A percentile compares a stretch with the other conserved stretches of the same genome.
Evolutionary conservation across 345 rosid species (phyloP).

Genomic region (Pugionium dolabratum): DNA sequence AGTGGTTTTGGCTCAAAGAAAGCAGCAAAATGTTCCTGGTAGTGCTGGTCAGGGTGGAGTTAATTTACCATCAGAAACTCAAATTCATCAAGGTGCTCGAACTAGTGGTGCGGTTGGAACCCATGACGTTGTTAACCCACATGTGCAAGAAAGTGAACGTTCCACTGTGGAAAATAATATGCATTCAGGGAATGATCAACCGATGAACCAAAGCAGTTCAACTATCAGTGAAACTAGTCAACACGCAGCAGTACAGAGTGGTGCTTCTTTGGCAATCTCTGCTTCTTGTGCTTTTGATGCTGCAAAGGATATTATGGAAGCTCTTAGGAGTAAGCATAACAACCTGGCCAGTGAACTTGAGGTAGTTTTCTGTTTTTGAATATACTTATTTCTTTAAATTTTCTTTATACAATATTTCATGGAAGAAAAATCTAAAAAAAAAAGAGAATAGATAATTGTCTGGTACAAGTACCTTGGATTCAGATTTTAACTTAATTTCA

Average conservation of each 20-base stretch:
- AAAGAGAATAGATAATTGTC: neutral
- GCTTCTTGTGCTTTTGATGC: constrained; percentile 92
- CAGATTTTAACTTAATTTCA: constrained; percentile 19
- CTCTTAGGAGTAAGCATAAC: constrained; percentile 89
- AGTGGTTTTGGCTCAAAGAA: constrained; percentile 81
- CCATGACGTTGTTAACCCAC: constrained; percentile 69
- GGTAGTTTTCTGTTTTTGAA: constrained; percentile 48
- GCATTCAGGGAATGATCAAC: constrained; percentile 68
- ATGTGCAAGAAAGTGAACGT: constrained; percentile 82
- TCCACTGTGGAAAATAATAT: constrained; percentile 54
- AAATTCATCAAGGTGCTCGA: constrained; percentile 60
- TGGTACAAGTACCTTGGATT: neutral
- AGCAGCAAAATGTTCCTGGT: constrained; percentile 71
- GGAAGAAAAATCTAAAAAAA: neutral
- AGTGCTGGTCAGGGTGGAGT: constrained; percentile 62
- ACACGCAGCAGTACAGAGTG: constrained; percentile 60
- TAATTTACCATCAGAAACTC: constrained; percentile 56
- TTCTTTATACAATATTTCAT: neutral
- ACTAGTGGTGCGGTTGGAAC: constrained; percentile 58
- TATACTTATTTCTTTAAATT: constrained; percentile 11
- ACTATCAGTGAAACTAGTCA: constrained; percentile 63
- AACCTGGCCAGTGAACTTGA: constrained; percentile 96
- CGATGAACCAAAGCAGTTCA: constrained; percentile 71
- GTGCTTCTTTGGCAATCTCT: constrained; percentile 66
- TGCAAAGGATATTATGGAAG: constrained; percentile 96